Evolutionary conservation across 805 yeast species (phyloP).

Genomic region (Wickerhamiella slavikovae): DNA sequence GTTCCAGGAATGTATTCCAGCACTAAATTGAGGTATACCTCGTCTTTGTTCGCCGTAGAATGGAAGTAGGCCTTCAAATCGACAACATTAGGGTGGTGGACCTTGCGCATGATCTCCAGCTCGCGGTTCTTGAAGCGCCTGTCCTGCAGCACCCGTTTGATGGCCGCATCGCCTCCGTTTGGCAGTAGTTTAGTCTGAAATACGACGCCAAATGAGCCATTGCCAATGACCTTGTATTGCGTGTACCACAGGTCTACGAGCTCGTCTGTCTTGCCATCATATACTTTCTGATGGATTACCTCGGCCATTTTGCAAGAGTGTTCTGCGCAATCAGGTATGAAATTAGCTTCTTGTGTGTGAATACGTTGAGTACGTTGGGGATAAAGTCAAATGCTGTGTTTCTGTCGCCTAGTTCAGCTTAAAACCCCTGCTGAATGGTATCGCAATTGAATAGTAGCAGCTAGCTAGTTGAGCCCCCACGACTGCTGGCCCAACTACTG

Average conservation of each 20-base stretch:
- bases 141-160: constrained; percentile 91
- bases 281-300: constrained; percentile 38
- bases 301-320: constrained; percentile 9
- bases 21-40: constrained; percentile 71
- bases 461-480: too few relatives aligned
- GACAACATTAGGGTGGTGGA: constrained; percentile 72
- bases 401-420: too few relatives aligned
- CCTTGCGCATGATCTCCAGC: constrained; percentile 80
- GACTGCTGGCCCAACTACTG: too few relatives aligned
- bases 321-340: not conserved
- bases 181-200: constrained; percentile 66
- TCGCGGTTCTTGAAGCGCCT: constrained; percentile 92
- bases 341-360: not conserved
- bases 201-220: constrained; percentile 98
- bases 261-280: constrained; percentile 52
- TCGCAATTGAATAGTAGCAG: too few relatives aligned
- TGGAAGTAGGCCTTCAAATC: constrained; percentile 76
- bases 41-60: constrained; percentile 52
- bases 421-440: too few relatives aligned
- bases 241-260: constrained; percentile 46
- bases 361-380: too few relatives aligned
- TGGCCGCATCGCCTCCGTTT: constrained; percentile 65
- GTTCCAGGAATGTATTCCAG: constrained; percentile 94
- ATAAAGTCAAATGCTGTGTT: too few relatives aligned
- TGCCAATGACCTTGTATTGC: constrained; percentile 83